These are phyloP conservation scores for Candida peoriensis DNA, from an alignment of 805 yeast genomes.

Conservation along the genomic window DNA sequence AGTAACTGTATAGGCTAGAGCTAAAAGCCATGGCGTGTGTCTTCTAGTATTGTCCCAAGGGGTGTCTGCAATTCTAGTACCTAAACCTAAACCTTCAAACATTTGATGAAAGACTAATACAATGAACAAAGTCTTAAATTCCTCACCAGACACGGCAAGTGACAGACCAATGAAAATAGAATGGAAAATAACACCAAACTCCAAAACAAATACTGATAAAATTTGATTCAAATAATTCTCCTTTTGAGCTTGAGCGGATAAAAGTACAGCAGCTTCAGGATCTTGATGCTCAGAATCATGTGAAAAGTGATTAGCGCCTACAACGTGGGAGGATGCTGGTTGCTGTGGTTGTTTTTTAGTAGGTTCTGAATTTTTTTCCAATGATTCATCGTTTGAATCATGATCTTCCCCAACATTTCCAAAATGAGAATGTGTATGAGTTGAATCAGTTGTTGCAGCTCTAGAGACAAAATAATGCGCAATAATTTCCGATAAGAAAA, in stretches of 20 bases:
- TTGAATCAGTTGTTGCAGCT: slow-evolving; percentile 22
- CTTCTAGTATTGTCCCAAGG: slow-evolving; percentile 30
- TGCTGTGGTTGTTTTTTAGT: slow-evolving; percentile 1
- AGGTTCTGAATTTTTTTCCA: slow-evolving; percentile 11
- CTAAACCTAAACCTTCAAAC: slow-evolving; percentile 84
- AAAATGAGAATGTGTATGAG: slow-evolving; percentile 50
- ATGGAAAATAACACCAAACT: slow-evolving; percentile 79
- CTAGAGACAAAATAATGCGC: slow-evolving; percentile 38
- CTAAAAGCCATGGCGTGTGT: slow-evolving; percentile 54
- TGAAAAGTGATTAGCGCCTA: slow-evolving; percentile 34
- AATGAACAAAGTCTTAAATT: slow-evolving; percentile 63
- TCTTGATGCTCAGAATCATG: slow-evolving; percentile 42
- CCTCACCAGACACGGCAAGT: slow-evolving; percentile 72
- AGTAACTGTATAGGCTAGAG: slow-evolving; percentile 45
- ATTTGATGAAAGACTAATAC: slow-evolving; percentile 73
- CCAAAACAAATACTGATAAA: slow-evolving; percentile 53
- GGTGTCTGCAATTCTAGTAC: slow-evolving; percentile 64
- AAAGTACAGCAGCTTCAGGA: slow-evolving; percentile 35
- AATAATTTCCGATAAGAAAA: slow-evolving; percentile 45
- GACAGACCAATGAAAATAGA: slow-evolving; percentile 79
- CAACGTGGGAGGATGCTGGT: slow-evolving; percentile 11
- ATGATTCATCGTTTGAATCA: slow-evolving; percentile 12
- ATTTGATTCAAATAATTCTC: slow-evolving; percentile 55
- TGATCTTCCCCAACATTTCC: slow-evolving; percentile 32
- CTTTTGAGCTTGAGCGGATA: slow-evolving; percentile 25